Evolutionary conservation across 2,329 filamentous ascomycete species (phyloP).

Genomic region (Ceratocystis variospora): DNA sequence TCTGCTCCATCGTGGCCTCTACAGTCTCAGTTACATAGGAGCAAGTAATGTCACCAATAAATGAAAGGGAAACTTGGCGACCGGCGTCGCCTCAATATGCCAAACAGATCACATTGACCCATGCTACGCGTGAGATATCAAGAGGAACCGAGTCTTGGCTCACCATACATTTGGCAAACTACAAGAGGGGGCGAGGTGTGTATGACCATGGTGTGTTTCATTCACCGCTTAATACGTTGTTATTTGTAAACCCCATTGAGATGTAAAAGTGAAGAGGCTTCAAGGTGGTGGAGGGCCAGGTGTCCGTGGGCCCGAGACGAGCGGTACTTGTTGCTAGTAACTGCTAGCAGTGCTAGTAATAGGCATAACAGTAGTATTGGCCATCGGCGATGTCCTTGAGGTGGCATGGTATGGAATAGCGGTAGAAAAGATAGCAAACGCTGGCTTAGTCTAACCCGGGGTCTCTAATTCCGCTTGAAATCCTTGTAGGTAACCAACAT

Average conservation of each 20-base stretch:
- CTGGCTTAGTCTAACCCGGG: neutral
- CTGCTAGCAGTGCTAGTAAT: no score
- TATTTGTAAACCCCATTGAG: neutral
- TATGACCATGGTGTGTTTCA: neutral
- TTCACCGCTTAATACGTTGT: neutral
- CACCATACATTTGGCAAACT: neutral
- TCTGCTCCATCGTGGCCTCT: no score
- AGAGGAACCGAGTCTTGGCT: neutral
- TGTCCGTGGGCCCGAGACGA: no score
- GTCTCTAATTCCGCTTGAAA: neutral
- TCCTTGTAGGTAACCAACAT: neutral
- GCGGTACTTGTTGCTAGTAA: neutral
- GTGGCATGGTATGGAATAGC: neutral
- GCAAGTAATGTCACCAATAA: neutral
- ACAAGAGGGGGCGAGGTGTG: neutral
- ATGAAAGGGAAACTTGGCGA: neutral
- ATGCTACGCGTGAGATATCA: neutral
- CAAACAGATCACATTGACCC: neutral
- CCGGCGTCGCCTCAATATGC: neutral
- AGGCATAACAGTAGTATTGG: neutral
- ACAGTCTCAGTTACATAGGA: no score
- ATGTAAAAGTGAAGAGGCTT: no score
- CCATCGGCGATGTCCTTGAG: neutral
- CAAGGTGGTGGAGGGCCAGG: no score
- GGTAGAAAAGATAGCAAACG: neutral